Base-by-base conservation (phyloP, 2,329 filamentous ascomycete genomes). In the Epichloe aotearoae region DNA sequence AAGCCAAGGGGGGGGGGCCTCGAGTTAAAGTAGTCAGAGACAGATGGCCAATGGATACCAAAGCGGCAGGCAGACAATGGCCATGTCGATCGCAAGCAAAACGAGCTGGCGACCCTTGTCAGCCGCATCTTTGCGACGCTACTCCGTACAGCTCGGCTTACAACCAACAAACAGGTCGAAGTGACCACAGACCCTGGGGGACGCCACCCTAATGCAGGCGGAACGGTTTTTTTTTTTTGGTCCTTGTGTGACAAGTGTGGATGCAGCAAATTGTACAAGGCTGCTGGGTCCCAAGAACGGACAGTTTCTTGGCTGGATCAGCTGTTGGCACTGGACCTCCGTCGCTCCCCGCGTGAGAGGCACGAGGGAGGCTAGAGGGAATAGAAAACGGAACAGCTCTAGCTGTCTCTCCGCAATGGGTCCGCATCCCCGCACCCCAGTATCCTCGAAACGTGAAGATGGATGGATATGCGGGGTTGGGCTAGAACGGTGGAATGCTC, bases 41-140 rank as follows among this genome's bases (percentile, higher is more conserved):
- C 43, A 36, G 23, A 48, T 43, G 30, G 36, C 23, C 43, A 44
- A 37, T 47, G 52, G 50, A 51, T 49, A 26, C 49, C 46, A 50
- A 52, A 45, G 44, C 38, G 54, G 53, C 42, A 47, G 46, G 53
- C 42, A 47, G 46, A 57, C 52, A 52, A 55, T 52, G 47, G 39
- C 47, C 51, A 50, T 53, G 49, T 52, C 50, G 44, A 48, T 51
- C 51, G 52, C 53, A 45, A 48, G 42, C 34, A 44, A 46, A 15
- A 44, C 5, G 38, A 26, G 17, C 19, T n/a, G 20, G 37, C 38
- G 47, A 49, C 46, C 45, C 50, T 49, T 33, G 46, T 39, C 20
- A 37, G n/a, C 5, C 40, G 40, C 40, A 42, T 42, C 26, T 41
- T 26, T 30, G 26, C 26, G 3, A 30, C 26, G 26, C 26, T 30